Base-by-base conservation (phyloP, 805 yeast genomes). In the Yarrowia phangngaensis region DNA sequence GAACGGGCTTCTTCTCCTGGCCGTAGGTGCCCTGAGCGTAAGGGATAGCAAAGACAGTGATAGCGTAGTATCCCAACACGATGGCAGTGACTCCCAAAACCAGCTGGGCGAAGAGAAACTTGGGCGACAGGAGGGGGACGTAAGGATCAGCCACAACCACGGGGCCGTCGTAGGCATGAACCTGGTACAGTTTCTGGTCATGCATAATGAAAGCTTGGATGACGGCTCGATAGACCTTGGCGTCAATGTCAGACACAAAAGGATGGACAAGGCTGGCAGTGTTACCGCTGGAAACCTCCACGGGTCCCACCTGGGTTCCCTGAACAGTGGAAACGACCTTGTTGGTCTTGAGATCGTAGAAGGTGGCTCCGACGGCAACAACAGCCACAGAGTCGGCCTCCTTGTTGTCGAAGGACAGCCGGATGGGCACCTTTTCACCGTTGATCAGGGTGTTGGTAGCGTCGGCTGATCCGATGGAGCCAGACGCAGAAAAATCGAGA, bases 81-180 rank as follows among this genome's bases (percentile, higher is more conserved):
- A 69, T 79, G 20, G 80, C 47, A 14, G 80, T 63, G 16, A 66
- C 72, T 3, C 69, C 56, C 51, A 85, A 65, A 19, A 84, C 56
- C 12, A 77, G 45, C 61, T 79, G 82, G 55, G 83, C 74, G 26
- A 83, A 63, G 52, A 86, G 60, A 59, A 87, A 74, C 64, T 80
- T 79, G 11, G 89, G 92, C 61, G 84, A 77, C 66, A 82, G 79
- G 48, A 80, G 55, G 0, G 94, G 81, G 57, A 88, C 69, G 51
- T 80, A 74, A 27, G 74, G 75, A 58, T 87, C 95, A 8, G 64
- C 64, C 51, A 88, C 75, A 16, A 69, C 63, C 34, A 84, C 67
- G 12, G 58, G 55, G 8, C 51, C 45, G 29, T 52, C 54, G 50
- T 50, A 56, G 27, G 59, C 50, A 30, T 49, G 34, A 8, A 53